Evolutionary conservation across 305 asterid genomes (phyloP), one percentile per base, ranked within the genome.

Genomic region (Monarda citriodora): DNA sequence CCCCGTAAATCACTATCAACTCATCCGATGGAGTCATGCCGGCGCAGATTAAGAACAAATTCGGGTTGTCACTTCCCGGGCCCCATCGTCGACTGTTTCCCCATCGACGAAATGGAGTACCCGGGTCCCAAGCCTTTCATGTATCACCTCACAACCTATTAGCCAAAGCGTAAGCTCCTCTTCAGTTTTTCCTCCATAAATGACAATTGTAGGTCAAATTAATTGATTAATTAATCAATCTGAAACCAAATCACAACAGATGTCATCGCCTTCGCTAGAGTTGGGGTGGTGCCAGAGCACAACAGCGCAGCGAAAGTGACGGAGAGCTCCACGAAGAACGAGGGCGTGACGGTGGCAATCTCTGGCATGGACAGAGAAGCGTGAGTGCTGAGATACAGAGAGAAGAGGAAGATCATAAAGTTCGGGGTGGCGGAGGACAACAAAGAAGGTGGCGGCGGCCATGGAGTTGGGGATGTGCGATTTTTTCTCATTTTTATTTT

Each of bases 371-470:
- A 91, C 58, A 70, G 96, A 44, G 96, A 91, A 71, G 96, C 96
- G 0, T 83, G 91, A 69, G 98, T 91, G 4, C 20, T 84, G 54
- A 73, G 98, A 82, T 91, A 91, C 77, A 80, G 88, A 67, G 96
- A 91, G 91, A 91, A 88, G 14, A 75, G 95, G 36, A 91, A 91
- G 89, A 91, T 86, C 63, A 71, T 96, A 40, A 88, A 67, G 70
- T 91, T 91, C 53, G 96, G n/a, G n/a, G n/a, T n/a, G n/a, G n/a
- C n/a, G n/a, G n/a, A n/a, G n/a, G n/a, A n/a, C n/a, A n/a, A n/a
- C n/a, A n/a, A n/a, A n/a, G n/a, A n/a, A n/a, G n/a, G n/a, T n/a
- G n/a, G n/a, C n/a, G n/a, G n/a, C n/a, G n/a, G n/a, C n/a, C n/a
- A n/a, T n/a, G n/a, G n/a, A n/a, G n/a, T n/a, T n/a, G n/a, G n/a